Base-by-base conservation (phyloP, 345 rosid genomes). In the Moricandia moricandioides region DNA sequence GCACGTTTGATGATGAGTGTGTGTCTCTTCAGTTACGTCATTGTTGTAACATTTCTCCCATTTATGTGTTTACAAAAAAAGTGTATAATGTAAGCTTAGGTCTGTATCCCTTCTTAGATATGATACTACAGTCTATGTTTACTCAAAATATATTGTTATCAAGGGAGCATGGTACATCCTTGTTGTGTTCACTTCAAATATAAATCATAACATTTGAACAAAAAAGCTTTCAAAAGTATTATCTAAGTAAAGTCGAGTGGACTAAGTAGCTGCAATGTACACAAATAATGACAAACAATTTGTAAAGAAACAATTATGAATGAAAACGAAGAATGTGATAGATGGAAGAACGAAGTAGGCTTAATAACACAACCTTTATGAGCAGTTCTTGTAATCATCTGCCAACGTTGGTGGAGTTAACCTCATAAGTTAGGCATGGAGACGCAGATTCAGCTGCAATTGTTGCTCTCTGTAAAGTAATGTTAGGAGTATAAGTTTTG, bases 31-130 rank as follows among this genome's bases (percentile, higher is more conserved):
- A 57, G 40, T 64, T 21, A 4, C 65, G 5, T 17, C 52, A 54
- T 66, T 72, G 64, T 72, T 72, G 69, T 72, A 78, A 51, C 66
- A 39, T 65, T 72, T 40, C 34, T 57, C 17, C 34, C 34, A 67
- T 49, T 72, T 64, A 61, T 64, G 81, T 60, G 81, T 72, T 18
- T 60, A 60, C 72, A 67, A 18, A 65, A 21, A 64, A 65, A 67
- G 65, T 78, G 81, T 72, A 72, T 66, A 78, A 72, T 78, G 73
- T 78, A 78, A 78, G 73, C 11, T 0, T 66, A 59, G 77, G 58
- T 78, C 56, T 49, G 24, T 54, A 33, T 62, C 49, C 49, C 49
- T 55, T 62, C 64, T 62, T 76, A 69, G 59, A 62, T 62, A 55
- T 62, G 57, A 21, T 21, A 21, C 24, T 21, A 2, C 1, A 21